phyloP scores from a whole-genome alignment of 2,329 filamentous ascomycete species.

The Neofusicoccum laricinum region DNA sequence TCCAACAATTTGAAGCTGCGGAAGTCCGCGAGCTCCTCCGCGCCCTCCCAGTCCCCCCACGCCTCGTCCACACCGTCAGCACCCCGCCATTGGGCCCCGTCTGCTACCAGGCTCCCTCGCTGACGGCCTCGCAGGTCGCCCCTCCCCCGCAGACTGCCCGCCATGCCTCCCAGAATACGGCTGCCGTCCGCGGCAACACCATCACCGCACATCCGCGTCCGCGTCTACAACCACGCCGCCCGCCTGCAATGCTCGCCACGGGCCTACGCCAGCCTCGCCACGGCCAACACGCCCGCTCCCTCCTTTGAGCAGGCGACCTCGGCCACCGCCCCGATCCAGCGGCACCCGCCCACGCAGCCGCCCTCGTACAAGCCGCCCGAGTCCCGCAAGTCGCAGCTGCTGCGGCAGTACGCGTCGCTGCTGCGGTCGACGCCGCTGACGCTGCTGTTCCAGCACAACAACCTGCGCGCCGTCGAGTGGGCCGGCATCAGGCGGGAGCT shows the following conservation, averaged over 20 bases:
- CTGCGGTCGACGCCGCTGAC: conserved; percentile 82
- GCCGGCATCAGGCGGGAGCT: conserved; percentile 69
- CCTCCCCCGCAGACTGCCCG: neutral
- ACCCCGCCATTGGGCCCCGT: neutral
- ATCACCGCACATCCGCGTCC: conserved; percentile 21
- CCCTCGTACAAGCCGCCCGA: conserved; percentile 84
- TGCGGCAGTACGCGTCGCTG: conserved; percentile 82
- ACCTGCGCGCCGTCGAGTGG: conserved; percentile 72
- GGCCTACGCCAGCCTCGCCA: conserved; percentile 50
- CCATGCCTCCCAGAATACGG: conserved; percentile 39
- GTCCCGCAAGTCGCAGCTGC: conserved; percentile 84
- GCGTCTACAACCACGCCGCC: conserved; percentile 22
- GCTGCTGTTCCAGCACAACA: conserved; percentile 82
- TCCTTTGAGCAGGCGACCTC: conserved; percentile 49
- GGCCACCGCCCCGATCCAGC: conserved; percentile 45
- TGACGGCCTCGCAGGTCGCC: neutral
- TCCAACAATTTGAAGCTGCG: conserved; percentile 16
- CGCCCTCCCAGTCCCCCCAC: neutral
- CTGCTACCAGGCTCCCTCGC: neutral
- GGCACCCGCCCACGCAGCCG: conserved; percentile 67
- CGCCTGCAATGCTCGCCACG: conserved; percentile 29
- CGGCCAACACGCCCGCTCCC: conserved; percentile 52
- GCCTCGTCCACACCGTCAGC: neutral
- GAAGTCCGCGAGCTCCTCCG: conserved; percentile 14
- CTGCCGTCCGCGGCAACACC: conserved; percentile 28